A percentile compares a stretch with the other conserved stretches of the same genome.
Conservation (phyloP, 257 asterid species). For the Solanum medicagineum region DNA sequence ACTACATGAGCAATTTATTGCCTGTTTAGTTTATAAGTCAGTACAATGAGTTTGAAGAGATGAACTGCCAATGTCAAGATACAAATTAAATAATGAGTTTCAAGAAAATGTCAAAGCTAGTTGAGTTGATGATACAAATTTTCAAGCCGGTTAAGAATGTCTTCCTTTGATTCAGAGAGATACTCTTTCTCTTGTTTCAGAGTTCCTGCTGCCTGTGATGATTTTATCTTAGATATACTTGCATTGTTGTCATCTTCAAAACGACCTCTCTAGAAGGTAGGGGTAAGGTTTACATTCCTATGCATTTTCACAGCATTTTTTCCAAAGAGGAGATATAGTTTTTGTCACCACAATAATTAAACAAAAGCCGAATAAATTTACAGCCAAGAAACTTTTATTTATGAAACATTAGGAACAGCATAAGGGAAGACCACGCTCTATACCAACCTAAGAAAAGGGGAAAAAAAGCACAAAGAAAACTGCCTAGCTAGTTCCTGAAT, state of each 20-base stretch:
- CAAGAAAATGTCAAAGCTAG: background rate
- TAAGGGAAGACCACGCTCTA: background rate
- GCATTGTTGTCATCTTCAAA: background rate
- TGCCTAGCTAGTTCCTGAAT: background rate
- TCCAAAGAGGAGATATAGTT: background rate
- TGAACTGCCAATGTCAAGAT: background rate
- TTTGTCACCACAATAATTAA: background rate
- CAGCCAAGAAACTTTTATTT: background rate
- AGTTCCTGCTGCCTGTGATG: slow-evolving; percentile 23
- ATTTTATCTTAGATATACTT: background rate
- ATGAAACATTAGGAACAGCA: background rate
- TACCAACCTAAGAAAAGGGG: background rate
- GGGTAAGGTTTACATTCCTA: background rate
- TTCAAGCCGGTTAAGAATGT: slow-evolving; percentile 60
- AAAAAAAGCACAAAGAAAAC: background rate
- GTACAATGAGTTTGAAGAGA: background rate
- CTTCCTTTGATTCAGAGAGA: slow-evolving; percentile 43
- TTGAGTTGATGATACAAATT: background rate
- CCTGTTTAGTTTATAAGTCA: background rate
- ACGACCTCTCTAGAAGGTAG: background rate
- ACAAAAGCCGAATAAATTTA: background rate
- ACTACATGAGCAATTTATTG: background rate
- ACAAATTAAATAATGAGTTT: no score
- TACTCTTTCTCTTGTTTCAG: slow-evolving; percentile 44
- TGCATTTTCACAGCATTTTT: background rate